Conservation (phyloP, 345 rosid genomes). For the Acer campestre region DNA sequence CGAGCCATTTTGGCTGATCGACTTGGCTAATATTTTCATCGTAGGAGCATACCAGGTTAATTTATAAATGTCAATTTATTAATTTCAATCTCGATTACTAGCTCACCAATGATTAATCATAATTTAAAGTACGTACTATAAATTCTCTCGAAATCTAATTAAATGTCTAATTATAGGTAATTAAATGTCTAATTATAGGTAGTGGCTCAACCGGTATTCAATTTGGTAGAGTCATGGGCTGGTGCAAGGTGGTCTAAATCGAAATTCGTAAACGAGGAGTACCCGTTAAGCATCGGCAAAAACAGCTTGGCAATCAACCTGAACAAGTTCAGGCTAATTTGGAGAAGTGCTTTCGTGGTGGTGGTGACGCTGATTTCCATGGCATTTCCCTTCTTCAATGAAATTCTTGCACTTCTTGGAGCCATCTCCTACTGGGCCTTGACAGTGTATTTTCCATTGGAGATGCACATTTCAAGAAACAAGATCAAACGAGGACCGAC, state of each 20-base stretch:
- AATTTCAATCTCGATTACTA: too few relatives aligned
- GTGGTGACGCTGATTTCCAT: slow-evolving; percentile 26
- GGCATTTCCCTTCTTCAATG: slow-evolving; percentile 36
- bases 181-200: slow-evolving; percentile 17
- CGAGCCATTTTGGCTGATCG: slow-evolving; percentile 23
- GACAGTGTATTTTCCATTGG: slow-evolving; percentile 31
- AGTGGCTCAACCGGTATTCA: slow-evolving; percentile 25
- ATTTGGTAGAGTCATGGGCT: slow-evolving; percentile 28
- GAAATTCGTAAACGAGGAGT: slow-evolving; percentile 11
- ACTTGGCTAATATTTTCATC: slow-evolving; percentile 23
- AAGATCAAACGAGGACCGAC: slow-evolving; percentile 10
- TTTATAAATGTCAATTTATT: too few relatives aligned
- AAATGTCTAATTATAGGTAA: too few relatives aligned
- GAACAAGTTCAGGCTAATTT: slow-evolving; percentile 22
- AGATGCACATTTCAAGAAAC: slow-evolving; percentile 32
- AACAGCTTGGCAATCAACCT: neutral
- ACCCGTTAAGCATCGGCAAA: slow-evolving; percentile 4
- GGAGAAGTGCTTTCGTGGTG: slow-evolving; percentile 27
- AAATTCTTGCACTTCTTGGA: slow-evolving; percentile 30
- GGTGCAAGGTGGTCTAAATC: slow-evolving; percentile 22
- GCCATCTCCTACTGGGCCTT: slow-evolving; percentile 33
- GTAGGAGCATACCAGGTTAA: slow-evolving; percentile 24
- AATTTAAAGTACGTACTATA: too few relatives aligned
- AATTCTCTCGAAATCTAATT: neutral
- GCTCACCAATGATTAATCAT: too few relatives aligned